Percentiles rank a stretch among this genome's conserved stretches.
These are phyloP conservation scores for Rhizoclosmatium globosum DNA, from an alignment of 192 early-diverging fungal genomes.

Conservation along the genomic window DNA sequence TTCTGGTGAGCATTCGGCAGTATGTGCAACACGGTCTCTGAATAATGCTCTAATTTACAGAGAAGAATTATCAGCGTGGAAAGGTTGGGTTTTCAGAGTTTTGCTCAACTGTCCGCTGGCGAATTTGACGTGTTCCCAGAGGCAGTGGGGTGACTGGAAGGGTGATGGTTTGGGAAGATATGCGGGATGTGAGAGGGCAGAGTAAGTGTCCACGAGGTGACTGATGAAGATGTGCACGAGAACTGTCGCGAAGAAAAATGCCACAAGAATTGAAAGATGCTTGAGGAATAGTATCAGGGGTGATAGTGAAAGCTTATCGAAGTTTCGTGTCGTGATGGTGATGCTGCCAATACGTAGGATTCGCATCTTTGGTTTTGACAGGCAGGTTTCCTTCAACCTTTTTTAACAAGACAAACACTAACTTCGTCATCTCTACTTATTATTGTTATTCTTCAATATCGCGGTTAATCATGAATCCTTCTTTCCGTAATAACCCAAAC, in stretches of 20 bases:
- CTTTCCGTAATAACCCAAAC: not conserved
- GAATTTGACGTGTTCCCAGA: conserved; percentile 18
- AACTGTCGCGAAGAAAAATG: not conserved
- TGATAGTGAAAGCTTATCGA: too few species aligned
- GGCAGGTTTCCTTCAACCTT: too few species aligned
- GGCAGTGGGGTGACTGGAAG: not conserved
- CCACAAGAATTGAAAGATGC: not conserved
- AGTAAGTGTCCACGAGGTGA: not conserved
- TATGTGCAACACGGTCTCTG: conserved; percentile 8
- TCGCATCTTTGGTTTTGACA: too few species aligned
- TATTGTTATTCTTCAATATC: too few species aligned
- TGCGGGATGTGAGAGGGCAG: not conserved
- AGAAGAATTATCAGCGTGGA: not conserved
- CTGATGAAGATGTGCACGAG: not conserved
- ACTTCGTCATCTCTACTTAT: too few species aligned
- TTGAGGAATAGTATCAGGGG: too few species aligned
- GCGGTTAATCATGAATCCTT: not conserved
- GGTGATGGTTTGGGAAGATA: conserved; percentile 4
- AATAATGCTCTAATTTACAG: not conserved
- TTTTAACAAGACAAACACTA: too few species aligned
- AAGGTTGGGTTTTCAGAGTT: not conserved
- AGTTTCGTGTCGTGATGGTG: too few species aligned
- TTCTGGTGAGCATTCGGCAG: not conserved
- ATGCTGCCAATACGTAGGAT: too few species aligned
- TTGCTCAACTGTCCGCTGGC: not conserved